Conservation (phyloP, 805 yeast genomes). For the Teunomyces funiuensis region DNA sequence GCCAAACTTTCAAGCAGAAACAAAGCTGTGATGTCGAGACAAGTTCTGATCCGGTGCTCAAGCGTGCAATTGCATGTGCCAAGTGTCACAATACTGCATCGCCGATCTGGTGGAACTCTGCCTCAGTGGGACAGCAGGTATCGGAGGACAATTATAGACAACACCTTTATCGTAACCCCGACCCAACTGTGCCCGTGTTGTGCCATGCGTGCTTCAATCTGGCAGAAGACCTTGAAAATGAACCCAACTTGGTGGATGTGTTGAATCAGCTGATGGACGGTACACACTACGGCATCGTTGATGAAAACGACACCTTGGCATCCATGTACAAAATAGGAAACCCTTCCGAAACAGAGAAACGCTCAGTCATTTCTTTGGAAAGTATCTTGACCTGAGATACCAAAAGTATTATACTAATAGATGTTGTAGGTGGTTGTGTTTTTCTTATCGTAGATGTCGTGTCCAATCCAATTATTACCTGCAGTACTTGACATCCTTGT, state of each 20-base stretch:
- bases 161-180: background rate
- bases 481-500: too few relatives aligned
- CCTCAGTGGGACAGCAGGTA: background rate
- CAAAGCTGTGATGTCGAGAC: background rate
- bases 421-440: background rate
- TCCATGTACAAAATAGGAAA: slow-evolving; percentile 12
- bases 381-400: slow-evolving; percentile 15
- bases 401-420: background rate
- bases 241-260: slow-evolving; percentile 18
- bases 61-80: slow-evolving; percentile 15
- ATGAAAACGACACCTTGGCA: slow-evolving; percentile 22
- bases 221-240: slow-evolving; percentile 11
- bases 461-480: too few relatives aligned
- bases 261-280: slow-evolving; percentile 33
- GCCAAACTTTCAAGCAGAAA: slow-evolving; percentile 14
- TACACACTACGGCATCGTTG: slow-evolving; percentile 29
- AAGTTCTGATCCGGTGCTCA: background rate
- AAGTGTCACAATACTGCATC: slow-evolving; percentile 26
- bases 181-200: background rate
- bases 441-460: background rate
- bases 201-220: slow-evolving; percentile 37
- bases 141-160: background rate
- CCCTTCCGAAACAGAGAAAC: slow-evolving; percentile 5
- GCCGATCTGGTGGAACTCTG: slow-evolving; percentile 38
- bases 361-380: slow-evolving; percentile 21